Conservation (phyloP, 768 basidiomycete genomes). For the Lactarius sanguifluus region DNA sequence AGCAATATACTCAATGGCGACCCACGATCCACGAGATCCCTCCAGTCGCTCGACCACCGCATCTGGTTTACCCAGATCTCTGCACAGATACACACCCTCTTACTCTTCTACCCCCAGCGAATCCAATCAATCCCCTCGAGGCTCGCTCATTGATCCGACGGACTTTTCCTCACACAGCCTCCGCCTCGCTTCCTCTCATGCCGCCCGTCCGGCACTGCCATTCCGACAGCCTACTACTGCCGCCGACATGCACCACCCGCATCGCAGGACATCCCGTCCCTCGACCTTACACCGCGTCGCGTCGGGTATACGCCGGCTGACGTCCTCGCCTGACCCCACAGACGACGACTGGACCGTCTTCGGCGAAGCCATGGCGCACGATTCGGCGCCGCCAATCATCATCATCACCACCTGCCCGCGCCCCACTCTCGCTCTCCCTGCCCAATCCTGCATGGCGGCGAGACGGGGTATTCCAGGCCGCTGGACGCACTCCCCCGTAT, state of each 20-base stretch:
- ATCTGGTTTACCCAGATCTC: neutral
- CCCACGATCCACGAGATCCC: neutral
- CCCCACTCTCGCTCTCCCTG: neutral
- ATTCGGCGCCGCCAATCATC: neutral
- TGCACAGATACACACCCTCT: neutral
- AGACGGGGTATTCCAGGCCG: neutral
- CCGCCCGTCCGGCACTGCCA: neutral
- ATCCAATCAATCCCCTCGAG: neutral
- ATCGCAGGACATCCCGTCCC: neutral
- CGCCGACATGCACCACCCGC: neutral
- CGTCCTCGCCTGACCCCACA: neutral
- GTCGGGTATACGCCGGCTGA: constrained; percentile 8
- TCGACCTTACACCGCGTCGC: constrained; percentile 22
- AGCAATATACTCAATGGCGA: neutral
- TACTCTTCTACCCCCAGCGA: neutral
- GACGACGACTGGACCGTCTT: constrained; percentile 30
- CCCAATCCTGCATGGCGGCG: neutral
- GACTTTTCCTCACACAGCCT: constrained; percentile 4
- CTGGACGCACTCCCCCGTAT: constrained; percentile 18
- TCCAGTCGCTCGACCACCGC: neutral
- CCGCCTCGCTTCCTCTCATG: neutral
- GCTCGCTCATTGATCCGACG: neutral
- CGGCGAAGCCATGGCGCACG: constrained; percentile 24
- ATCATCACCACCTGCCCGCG: neutral
- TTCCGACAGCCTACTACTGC: neutral